A percentile compares a stretch with the other conserved stretches of the same genome.
Evolutionary conservation across 1,284 basidiomycete species (phyloP).

Genomic region (Apiotrichum mycotoxinovorans): DNA sequence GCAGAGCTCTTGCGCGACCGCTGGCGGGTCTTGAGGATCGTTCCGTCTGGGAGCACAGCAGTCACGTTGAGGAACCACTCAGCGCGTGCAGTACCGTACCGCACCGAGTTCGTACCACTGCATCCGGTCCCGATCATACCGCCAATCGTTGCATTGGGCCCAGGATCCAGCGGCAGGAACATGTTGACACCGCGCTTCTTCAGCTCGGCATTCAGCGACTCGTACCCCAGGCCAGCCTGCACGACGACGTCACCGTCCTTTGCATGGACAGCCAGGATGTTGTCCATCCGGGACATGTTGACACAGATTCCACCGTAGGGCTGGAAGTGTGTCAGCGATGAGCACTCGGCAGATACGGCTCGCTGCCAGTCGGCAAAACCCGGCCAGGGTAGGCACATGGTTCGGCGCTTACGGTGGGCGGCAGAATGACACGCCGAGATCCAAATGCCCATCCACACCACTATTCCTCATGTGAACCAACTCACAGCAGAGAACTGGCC

Average conservation of each 20-base stretch:
- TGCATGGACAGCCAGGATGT: conserved; percentile 61
- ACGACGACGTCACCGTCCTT: conserved; percentile 74
- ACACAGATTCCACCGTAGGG: conserved; percentile 69
- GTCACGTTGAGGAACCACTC: conserved; percentile 63
- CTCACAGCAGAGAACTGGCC: conserved; percentile 31
- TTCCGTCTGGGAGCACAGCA: conserved; percentile 78
- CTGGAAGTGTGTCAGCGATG: not conserved
- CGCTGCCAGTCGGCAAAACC: too few species aligned
- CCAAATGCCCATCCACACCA: not conserved
- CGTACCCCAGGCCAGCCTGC: conserved; percentile 75
- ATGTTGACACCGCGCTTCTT: conserved; percentile 66
- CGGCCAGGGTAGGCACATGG: too few species aligned
- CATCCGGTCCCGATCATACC: conserved; percentile 81
- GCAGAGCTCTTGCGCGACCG: conserved; percentile 83
- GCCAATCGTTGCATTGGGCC: conserved; percentile 68
- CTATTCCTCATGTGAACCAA: not conserved
- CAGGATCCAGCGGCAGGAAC: conserved; percentile 76
- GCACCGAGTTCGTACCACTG: conserved; percentile 69
- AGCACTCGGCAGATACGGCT: too few species aligned
- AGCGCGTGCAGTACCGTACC: conserved; percentile 76
- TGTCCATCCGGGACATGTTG: conserved; percentile 78
- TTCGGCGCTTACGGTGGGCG: too few species aligned
- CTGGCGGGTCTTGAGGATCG: conserved; percentile 85
- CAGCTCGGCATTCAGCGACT: conserved; percentile 73
- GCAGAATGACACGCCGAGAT: too few species aligned